These are phyloP conservation scores for Erodium moschatum DNA, from an alignment of 441 rosid species.

Conservation along the genomic window DNA sequence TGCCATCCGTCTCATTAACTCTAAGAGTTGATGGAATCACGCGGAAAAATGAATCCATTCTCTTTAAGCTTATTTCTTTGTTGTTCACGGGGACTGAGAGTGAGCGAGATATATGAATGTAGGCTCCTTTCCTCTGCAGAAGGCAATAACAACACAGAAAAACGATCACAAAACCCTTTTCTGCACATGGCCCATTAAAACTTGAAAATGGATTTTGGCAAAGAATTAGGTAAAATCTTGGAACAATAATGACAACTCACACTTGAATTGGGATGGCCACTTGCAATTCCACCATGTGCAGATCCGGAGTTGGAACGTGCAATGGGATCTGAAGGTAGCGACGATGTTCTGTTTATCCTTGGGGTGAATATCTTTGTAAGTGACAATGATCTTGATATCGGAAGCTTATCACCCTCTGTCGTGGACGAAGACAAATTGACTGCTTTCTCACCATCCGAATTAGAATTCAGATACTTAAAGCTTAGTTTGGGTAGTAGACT, in stretches of 20 bases:
- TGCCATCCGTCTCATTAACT: conserved; percentile 20
- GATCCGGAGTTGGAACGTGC: conserved; percentile 40
- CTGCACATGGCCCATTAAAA: background rate
- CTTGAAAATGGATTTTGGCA: background rate
- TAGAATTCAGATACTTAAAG: conserved; percentile 46
- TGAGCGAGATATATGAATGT: conserved; percentile 29
- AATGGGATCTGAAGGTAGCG: conserved; percentile 57
- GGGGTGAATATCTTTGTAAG: conserved; percentile 77
- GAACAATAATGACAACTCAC: conserved; percentile 37
- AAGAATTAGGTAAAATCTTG: conserved; percentile 1
- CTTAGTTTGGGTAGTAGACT: conserved; percentile 65
- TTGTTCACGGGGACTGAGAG: conserved; percentile 43
- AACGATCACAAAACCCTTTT: background rate
- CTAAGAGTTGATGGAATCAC: conserved; percentile 34
- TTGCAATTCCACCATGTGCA: conserved; percentile 30
- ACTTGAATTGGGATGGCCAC: conserved; percentile 28
- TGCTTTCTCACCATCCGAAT: conserved; percentile 44
- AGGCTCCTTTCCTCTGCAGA: conserved; percentile 29
- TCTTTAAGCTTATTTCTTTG: conserved; percentile 33
- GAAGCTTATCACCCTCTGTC: conserved; percentile 44
- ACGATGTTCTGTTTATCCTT: conserved; percentile 66
- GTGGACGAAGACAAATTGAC: conserved; percentile 31
- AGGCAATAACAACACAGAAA: background rate
- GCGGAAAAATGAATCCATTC: conserved; percentile 38
- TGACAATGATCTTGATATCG: conserved; percentile 72